Conservation (phyloP, 306 rosid genomes). For the Quercus alba region DNA sequence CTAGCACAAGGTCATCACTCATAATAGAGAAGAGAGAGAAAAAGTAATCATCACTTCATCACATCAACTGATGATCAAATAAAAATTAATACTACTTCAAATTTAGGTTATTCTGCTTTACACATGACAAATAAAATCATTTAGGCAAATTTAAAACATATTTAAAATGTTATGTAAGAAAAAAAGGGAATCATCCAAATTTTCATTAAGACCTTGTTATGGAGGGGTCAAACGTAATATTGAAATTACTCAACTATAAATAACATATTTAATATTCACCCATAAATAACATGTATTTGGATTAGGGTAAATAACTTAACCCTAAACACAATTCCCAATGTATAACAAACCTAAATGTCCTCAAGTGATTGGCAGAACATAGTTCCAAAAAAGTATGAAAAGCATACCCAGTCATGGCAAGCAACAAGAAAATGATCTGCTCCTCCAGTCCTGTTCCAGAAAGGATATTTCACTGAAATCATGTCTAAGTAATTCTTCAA, state of each 20-base stretch:
- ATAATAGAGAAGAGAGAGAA: neutral
- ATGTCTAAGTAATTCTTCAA: constrained; percentile 60
- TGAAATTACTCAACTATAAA: too few species aligned
- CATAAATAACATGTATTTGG: too few species aligned
- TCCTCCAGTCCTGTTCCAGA: constrained; percentile 93
- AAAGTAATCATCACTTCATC: neutral
- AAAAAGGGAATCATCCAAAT: too few species aligned
- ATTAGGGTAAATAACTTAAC: too few species aligned
- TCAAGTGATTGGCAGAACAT: neutral
- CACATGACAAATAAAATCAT: neutral
- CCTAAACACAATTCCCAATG: too few species aligned
- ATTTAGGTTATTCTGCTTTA: too few species aligned
- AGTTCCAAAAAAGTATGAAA: constrained; percentile 20
- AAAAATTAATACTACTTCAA: neutral
- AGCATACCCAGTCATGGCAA: constrained; percentile 93
- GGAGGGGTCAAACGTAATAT: too few species aligned
- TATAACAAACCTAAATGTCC: neutral
- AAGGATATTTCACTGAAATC: constrained; percentile 53
- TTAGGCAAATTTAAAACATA: neutral
- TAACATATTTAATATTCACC: too few species aligned
- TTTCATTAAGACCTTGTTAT: too few species aligned
- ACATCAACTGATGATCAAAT: neutral
- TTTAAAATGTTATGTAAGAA: too few species aligned
- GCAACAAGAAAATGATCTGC: constrained; percentile 97
- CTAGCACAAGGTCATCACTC: neutral